Evolutionary conservation across 129 eudicot genomes (phyloP), one percentile per base, ranked within the genome.

Genomic region (Dittrichia graveolens): DNA sequence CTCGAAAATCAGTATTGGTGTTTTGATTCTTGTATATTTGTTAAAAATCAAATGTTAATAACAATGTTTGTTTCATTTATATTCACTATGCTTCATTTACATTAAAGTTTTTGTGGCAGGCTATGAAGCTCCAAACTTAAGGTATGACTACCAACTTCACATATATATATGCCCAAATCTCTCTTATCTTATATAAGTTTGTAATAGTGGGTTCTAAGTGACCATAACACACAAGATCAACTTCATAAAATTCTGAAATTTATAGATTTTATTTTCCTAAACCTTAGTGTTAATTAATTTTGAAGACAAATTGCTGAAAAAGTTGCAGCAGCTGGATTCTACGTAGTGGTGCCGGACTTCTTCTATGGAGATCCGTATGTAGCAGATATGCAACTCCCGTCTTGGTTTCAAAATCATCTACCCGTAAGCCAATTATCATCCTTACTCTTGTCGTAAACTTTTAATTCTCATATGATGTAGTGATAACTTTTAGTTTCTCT

Each of bases 261-360:
- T n/a, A n/a, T n/a, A n/a, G n/a, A n/a, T n/a, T n/a, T n/a, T n/a
- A n/a, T n/a, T n/a, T n/a, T n/a, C n/a, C n/a, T n/a, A n/a, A n/a
- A n/a, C n/a, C n/a, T n/a, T 69, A 52, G 64, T 50, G 5, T n/a
- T n/a, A n/a, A n/a, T 35, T 39, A 37, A 5, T 9, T 2, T 8
- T 61, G 78, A 71, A 88, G 91, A 80, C 79, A 81, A 69, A 73
- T 88, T 39, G 94, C 94, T 14, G 94, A 90, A 67, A 87, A 87
- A 80, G 79, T 83, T 63, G 95, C 89, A 63, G 91, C 76, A 15
- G 67, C 80, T 37, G 96, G 96, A 45, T 85, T 68, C 78, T 76
- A 53, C 3, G 91, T 83, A 7, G 86, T 83, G 71, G 96, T 87
- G 59, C 96, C 96, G 8, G 96, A 87, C 67, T 85, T 87, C 82